These are phyloP conservation scores for Botrytis hyacinthi DNA, from an alignment of 2,329 filamentous ascomycete genomes.

Conservation along the genomic window DNA sequence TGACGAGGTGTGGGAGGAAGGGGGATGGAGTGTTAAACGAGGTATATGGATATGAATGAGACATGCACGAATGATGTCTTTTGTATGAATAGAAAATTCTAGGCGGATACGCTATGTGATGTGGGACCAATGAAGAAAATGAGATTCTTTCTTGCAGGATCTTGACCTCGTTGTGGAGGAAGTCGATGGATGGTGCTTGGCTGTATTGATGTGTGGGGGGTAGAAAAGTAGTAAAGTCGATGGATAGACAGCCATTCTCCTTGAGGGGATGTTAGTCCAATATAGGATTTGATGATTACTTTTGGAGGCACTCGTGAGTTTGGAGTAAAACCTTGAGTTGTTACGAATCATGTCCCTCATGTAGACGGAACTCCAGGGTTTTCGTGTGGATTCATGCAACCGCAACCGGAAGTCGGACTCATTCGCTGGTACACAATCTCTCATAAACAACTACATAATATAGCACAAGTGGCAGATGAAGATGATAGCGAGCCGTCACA, in stretches of 20 bases:
- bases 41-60: not conserved
- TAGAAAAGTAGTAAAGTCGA: not conserved
- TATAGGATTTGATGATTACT: not conserved
- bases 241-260: too few species aligned
- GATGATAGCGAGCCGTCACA: not conserved
- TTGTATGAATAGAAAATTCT: not conserved
- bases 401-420: not conserved
- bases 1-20: not conserved
- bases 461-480: too few species aligned
- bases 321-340: not conserved
- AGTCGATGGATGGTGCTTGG: not conserved
- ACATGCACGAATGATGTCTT: not conserved
- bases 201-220: not conserved
- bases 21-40: not conserved
- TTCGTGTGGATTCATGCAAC: not conserved
- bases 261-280: not conserved
- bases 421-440: not conserved
- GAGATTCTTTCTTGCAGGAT: not conserved
- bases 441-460: too few species aligned
- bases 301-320: not conserved
- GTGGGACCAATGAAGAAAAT: not conserved
- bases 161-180: not conserved
- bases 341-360: not conserved
- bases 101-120: too few species aligned
- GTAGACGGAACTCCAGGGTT: not conserved